These are phyloP conservation scores for Biscogniauxia marginata DNA, from an alignment of 2,329 filamentous ascomycete species.

Conservation along the genomic window DNA sequence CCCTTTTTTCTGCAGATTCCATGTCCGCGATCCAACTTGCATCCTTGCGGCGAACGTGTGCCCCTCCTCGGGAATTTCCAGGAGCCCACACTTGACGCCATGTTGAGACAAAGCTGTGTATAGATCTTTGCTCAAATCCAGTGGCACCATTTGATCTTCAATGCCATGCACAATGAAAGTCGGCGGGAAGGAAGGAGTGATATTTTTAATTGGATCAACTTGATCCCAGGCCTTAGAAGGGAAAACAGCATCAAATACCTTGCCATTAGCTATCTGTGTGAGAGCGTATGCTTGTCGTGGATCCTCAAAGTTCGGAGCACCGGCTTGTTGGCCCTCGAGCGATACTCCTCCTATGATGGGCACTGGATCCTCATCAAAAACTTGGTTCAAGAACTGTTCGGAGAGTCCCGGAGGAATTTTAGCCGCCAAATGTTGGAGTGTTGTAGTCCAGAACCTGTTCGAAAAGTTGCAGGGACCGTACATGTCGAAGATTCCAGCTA, in stretches of 20 bases:
- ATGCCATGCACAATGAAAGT: slow-evolving; percentile 43
- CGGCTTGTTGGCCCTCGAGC: slow-evolving; percentile 38
- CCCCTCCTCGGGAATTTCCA: slow-evolving; percentile 39
- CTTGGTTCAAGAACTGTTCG: slow-evolving; percentile 31
- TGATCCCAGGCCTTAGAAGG: slow-evolving; percentile 23
- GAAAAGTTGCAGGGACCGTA: slow-evolving; percentile 42
- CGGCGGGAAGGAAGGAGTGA: slow-evolving; percentile 33
- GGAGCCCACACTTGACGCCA: slow-evolving; percentile 36
- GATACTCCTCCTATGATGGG: slow-evolving; percentile 40
- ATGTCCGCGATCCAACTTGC: slow-evolving; percentile 36
- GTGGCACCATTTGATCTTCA: slow-evolving; percentile 39
- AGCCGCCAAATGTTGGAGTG: background rate
- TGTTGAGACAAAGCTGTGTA: slow-evolving; percentile 24
- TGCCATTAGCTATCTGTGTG: slow-evolving; percentile 41
- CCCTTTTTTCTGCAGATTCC: slow-evolving; percentile 37
- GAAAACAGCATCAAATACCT: slow-evolving; percentile 35
- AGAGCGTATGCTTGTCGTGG: slow-evolving; percentile 40
- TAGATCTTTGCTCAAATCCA: slow-evolving; percentile 35
- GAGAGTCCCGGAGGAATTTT: slow-evolving; percentile 25
- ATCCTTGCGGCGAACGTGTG: slow-evolving; percentile 44
- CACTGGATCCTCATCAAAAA: slow-evolving; percentile 37
- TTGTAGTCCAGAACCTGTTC: slow-evolving; percentile 35
- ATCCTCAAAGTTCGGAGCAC: slow-evolving; percentile 35
- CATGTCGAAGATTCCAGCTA: slow-evolving; percentile 40
- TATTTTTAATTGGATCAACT: slow-evolving; percentile 36